Evolutionary conservation across 179 eudicot genomes (phyloP), one percentile per base, ranked within the genome.

Genomic region (Heliamphora pulchella): DNA sequence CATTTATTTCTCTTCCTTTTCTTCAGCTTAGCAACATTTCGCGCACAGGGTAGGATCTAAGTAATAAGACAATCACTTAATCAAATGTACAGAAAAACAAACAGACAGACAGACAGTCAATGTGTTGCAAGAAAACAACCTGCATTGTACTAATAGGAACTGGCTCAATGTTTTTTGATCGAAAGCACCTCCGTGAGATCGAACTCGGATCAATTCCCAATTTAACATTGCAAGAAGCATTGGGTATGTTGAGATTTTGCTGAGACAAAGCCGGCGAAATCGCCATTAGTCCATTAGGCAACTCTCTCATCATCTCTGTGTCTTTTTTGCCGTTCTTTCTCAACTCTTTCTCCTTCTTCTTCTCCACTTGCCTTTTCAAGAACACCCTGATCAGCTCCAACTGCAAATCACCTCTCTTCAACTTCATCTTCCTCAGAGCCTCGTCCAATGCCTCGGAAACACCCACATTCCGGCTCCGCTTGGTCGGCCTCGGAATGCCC

Each of bases 231-330:
- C 84, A 81, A 78, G 84, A 81, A 72, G 47, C 31, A 82, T 57
- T 83, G 48, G 76, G 86, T 85, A 83, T 85, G 76, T 69, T 84
- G 18, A 88, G 65, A 71, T 82, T 66, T 63, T 85, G 84, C 41
- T 85, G 76, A 2, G 87, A 77, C 6, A 86, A 83, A 43, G 89
- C 73, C 8, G 88, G 91, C 2, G 98, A 84, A 55, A 92, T 92
- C 6, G 89, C 94, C 93, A 96, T 89, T 10, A 89, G 67, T 44
- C 97, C 99, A 78, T 89, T 85, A n/a, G 97, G 98, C 89, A 96
- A 88, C 64, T 93, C 92, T 80, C 82, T 85, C 74, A 88, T 88
- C 74, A 89, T 66, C 67, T 89, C 94, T 48, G 86, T 77, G 1
- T 71, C 79, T 13, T 46, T n/a, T 7, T 79, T 81, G 31, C 66